A percentile compares a stretch with the other conserved stretches of the same genome.
phyloP scores from a whole-genome alignment of 352 stramenopile genomes.

The Blastocystis sp. region DNA sequence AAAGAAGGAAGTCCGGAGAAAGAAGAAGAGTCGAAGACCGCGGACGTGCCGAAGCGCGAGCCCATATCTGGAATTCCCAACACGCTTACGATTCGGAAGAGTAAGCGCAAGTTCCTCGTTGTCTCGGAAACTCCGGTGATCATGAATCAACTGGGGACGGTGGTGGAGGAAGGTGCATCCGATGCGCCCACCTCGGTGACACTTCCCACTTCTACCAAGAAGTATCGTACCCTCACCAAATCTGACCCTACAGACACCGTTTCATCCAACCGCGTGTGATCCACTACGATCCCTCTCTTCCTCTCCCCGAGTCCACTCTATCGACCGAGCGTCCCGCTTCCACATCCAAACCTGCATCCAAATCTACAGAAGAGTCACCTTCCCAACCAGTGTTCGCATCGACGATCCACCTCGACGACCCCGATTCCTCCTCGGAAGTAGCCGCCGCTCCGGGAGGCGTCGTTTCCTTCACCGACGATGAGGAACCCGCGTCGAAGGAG shows the following conservation, averaged over 20 bases:
- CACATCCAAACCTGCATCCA: too few relatives aligned
- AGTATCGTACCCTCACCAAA: neutral
- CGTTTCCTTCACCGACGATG: neutral
- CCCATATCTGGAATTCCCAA: neutral
- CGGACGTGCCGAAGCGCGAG: neutral
- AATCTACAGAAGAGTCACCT: too few relatives aligned
- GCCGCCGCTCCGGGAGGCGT: neutral
- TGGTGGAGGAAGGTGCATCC: neutral
- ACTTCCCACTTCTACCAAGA: neutral
- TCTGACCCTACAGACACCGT: neutral
- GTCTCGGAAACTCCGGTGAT: neutral
- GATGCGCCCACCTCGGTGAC: neutral
- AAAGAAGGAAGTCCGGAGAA: neutral
- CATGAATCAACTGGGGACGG: neutral
- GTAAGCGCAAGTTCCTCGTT: conserved; percentile 34
- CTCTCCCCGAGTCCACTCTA: neutral
- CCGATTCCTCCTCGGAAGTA: neutral
- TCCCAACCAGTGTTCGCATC: neutral
- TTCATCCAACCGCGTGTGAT: conserved; percentile 42
- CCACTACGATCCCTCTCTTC: neutral
- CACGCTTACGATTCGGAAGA: conserved; percentile 42
- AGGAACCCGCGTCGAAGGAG: too few relatives aligned
- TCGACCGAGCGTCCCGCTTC: too few relatives aligned
- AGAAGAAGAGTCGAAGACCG: neutral
- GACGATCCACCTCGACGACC: neutral